These are phyloP conservation scores for Hypoxylon perforatum DNA, from an alignment of 495 filamentous ascomycete species.

Conservation along the genomic window DNA sequence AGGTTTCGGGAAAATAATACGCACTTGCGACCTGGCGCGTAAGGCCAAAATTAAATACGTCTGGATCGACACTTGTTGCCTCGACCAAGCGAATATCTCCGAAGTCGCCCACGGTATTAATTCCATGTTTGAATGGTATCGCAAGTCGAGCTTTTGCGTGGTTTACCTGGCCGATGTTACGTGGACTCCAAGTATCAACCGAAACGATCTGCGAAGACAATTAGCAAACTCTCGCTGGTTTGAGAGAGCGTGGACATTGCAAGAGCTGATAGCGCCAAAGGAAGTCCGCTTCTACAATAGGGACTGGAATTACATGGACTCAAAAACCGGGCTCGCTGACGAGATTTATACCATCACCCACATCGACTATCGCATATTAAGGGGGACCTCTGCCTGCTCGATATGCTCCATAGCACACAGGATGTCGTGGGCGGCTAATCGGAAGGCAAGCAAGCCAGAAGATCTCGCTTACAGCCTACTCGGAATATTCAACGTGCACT, in stretches of 20 bases:
- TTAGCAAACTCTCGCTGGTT: constrained; percentile 42
- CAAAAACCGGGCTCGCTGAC: constrained; percentile 31
- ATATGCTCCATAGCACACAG: constrained; percentile 19
- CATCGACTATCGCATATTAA: constrained; percentile 3
- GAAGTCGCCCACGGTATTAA: constrained; percentile 25
- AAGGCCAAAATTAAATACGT: not conserved
- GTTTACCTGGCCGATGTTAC: not conserved
- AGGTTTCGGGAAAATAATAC: not conserved
- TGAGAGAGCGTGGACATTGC: constrained; percentile 50
- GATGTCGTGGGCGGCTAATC: constrained; percentile 49
- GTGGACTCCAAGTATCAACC: not conserved
- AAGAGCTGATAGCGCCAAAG: constrained; percentile 45
- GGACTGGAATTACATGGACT: constrained; percentile 40
- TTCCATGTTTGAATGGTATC: not conserved
- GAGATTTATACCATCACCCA: constrained; percentile 12
- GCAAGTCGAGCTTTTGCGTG: not conserved
- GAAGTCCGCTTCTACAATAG: constrained; percentile 43
- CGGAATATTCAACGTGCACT: constrained; percentile 43
- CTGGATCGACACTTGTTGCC: constrained; percentile 3
- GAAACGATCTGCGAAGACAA: not conserved
- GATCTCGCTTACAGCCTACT: constrained; percentile 43
- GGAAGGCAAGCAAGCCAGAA: constrained; percentile 40
- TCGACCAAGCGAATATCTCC: constrained; percentile 3
- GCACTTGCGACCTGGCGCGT: not conserved
- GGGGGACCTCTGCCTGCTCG: not conserved